Evolutionary conservation across 306 rosid genomes (phyloP), one percentile per base, ranked within the genome.

Genomic region (Canavalia gladiata): DNA sequence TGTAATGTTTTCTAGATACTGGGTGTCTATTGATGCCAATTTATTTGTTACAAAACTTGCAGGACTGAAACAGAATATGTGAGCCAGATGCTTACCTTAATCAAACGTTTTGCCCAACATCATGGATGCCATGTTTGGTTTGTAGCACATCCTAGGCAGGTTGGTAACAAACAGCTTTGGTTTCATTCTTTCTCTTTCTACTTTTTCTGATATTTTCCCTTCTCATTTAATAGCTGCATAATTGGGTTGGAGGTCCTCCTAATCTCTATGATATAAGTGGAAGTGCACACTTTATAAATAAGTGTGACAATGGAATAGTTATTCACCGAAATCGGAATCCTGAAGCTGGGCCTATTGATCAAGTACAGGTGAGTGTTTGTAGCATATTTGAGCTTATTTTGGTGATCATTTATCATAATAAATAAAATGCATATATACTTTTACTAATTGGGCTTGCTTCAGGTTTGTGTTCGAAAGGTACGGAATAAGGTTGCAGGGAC

Each of bases 81-180:
- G 39, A 95, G 99, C 77, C 92, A 93, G 86, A 95, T 95, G 97
- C 98, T 95, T 77, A 90, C 99, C 59, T 82, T 86, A 84, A 80
- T 95, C 77, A 95, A 93, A 82, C 87, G 99, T 85, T 95, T 95
- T 82, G 98, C 99, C 62, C 99, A 93, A 58, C 92, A 91, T 90
- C 97, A 91, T 54, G 88, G 94, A 62, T 91, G 99, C 86, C 99
- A 91, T 88, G 99, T 95, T 84, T 95, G 97, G 99, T 95, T 95
- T 82, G 99, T 95, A 35, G 99, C 98, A 68, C 99, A 95, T 86
- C 99, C 97, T 50, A 84, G 90, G 73, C 99, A 95, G 99, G 99
- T 95, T 80, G 49, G 87, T 71, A 64, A 3, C 66, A 41, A 37
- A 54, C 41, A 33, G 33, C 67, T 54, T 2, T 49, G 28, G 31